Evolutionary conservation across 495 filamentous ascomycete species (phyloP).

Genomic region (Geopyxis carbonaria): DNA sequence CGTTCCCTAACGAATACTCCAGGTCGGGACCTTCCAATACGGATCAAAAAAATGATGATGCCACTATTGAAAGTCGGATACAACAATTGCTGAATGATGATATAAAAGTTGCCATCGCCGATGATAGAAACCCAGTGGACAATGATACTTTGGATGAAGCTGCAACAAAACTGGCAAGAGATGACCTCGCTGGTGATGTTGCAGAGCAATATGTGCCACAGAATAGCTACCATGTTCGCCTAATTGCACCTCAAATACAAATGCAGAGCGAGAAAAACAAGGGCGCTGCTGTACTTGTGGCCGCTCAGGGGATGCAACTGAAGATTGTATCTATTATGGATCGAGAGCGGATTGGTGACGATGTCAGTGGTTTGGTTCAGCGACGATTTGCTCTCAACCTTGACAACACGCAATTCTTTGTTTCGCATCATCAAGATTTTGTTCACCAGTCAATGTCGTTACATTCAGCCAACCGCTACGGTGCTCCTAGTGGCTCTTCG

Average conservation of each 20-base stretch:
- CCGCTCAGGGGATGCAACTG: constrained; percentile 89
- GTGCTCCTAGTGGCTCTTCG: constrained; percentile 60
- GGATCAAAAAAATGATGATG: constrained; percentile 38
- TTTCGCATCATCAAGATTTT: constrained; percentile 80
- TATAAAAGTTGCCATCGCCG: constrained; percentile 62
- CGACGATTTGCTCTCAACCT: constrained; percentile 83
- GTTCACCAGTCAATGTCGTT: constrained; percentile 63
- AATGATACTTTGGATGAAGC: constrained; percentile 16
- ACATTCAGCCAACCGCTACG: constrained; percentile 86
- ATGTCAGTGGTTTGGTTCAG: constrained; percentile 87
- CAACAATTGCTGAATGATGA: constrained; percentile 72
- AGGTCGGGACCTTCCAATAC: constrained; percentile 27
- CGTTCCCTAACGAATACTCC: constrained; percentile 9
- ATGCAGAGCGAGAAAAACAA: constrained; percentile 94
- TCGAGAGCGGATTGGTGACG: constrained; percentile 75
- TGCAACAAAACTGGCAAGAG: constrained; percentile 30
- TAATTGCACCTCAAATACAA: constrained; percentile 95
- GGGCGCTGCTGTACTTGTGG: constrained; percentile 80
- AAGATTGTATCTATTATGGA: constrained; percentile 97
- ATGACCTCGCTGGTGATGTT: constrained; percentile 54
- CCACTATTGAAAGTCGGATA: constrained; percentile 44
- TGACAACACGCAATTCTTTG: constrained; percentile 95
- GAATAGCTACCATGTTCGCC: constrained; percentile 81
- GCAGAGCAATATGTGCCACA: constrained; percentile 81
- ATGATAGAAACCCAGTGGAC: constrained; percentile 33